These are phyloP conservation scores for Dactylellina parvicollis DNA, from an alignment of 2,329 filamentous ascomycete species.

Conservation along the genomic window DNA sequence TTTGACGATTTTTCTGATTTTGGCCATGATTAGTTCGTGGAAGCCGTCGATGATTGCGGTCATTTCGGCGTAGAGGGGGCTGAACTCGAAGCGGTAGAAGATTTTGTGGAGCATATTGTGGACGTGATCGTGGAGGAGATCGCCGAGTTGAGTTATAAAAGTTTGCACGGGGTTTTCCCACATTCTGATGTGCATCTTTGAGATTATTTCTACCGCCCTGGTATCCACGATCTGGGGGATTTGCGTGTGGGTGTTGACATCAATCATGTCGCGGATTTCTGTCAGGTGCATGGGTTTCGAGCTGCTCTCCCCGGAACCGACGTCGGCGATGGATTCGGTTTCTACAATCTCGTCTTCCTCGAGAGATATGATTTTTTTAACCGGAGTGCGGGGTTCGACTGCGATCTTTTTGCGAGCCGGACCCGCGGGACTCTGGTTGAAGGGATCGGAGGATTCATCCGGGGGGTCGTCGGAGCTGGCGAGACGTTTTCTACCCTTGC, in stretches of 20 bases:
- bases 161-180: conserved; percentile 53
- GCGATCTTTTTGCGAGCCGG: conserved; percentile 50
- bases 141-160: conserved; percentile 49
- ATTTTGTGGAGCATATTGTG: conserved; percentile 39
- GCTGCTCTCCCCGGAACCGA: neutral
- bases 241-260: conserved; percentile 52
- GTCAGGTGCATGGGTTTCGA: conserved; percentile 53
- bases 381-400: conserved; percentile 18
- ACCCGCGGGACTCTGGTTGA: conserved; percentile 12
- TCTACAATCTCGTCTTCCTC: conserved; percentile 45
- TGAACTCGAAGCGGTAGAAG: conserved; percentile 55
- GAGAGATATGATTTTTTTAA: conserved; percentile 28
- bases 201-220: conserved; percentile 55
- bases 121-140: conserved; percentile 44
- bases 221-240: conserved; percentile 57
- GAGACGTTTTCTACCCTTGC: conserved; percentile 35
- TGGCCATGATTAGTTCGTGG: conserved; percentile 36
- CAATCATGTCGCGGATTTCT: conserved; percentile 56
- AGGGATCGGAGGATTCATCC: conserved; percentile 38
- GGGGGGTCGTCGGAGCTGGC: conserved; percentile 41
- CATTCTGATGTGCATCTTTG: conserved; percentile 51
- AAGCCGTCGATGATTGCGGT: conserved; percentile 60
- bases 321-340: conserved; percentile 25
- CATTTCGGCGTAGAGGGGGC: conserved; percentile 58
- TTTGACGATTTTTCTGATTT: conserved; percentile 12